Evolutionary conservation across 768 basidiomycete genomes (phyloP).

Genomic region (Calocera cornea): DNA sequence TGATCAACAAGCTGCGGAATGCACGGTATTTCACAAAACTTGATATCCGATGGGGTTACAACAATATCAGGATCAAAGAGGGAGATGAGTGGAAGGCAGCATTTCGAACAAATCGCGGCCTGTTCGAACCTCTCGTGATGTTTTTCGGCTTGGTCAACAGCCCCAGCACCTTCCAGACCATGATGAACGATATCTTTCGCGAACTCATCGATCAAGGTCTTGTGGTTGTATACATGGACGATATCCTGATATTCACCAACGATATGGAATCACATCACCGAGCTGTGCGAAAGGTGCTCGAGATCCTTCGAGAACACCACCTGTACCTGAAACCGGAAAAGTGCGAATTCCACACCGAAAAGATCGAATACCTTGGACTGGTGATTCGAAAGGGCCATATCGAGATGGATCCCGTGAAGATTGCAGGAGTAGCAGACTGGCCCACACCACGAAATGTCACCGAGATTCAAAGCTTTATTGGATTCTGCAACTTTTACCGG

Average conservation of each 20-base stretch:
- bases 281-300: not conserved
- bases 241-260: not conserved
- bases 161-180: too few species aligned
- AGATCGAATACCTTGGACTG: conserved; percentile 33
- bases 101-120: too few species aligned
- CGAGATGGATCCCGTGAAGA: conserved; percentile 30
- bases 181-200: not conserved
- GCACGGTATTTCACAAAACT: too few species aligned
- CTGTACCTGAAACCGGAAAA: conserved; percentile 24
- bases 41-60: too few species aligned
- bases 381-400: conserved; percentile 25
- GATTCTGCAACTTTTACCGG: conserved; percentile 35
- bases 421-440: conserved; percentile 29
- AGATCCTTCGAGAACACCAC: conserved; percentile 7
- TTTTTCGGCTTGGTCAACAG: too few species aligned
- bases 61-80: too few species aligned
- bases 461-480: conserved; percentile 31
- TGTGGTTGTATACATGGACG: not conserved
- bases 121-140: too few species aligned
- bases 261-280: not conserved
- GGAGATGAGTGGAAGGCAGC: too few species aligned
- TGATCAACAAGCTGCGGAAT: too few species aligned
- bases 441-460: conserved; percentile 23
- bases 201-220: not conserved
- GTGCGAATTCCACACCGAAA: conserved; percentile 16